phyloP scores from a whole-genome alignment of 345 rosid genomes.

The Populus nigra region DNA sequence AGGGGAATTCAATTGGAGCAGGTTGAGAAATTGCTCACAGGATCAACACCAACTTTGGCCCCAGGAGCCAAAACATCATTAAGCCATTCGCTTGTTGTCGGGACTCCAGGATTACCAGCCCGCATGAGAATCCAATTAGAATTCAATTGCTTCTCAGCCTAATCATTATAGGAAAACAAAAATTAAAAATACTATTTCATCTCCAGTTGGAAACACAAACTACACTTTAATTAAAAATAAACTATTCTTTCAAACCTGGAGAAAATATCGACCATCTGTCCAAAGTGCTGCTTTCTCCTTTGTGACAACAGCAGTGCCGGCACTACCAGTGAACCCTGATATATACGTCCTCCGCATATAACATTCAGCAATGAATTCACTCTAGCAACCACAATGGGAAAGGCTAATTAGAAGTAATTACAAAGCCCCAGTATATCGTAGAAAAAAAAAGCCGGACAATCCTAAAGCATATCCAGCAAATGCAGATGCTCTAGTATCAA shows the following conservation, averaged over 20 bases:
- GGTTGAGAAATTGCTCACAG: constrained; percentile 60
- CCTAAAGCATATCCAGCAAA: too few relatives aligned
- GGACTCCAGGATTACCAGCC: constrained; percentile 88
- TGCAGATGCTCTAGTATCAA: too few relatives aligned
- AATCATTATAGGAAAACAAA: constrained; percentile 14
- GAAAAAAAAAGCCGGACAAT: too few relatives aligned
- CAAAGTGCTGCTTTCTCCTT: constrained; percentile 91
- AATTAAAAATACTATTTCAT: background rate
- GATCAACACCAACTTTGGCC: constrained; percentile 88
- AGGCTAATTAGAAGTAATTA: constrained; percentile 3
- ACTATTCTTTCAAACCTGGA: constrained; percentile 59
- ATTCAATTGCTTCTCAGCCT: constrained; percentile 88
- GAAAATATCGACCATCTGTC: constrained; percentile 98
- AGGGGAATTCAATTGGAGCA: constrained; percentile 12
- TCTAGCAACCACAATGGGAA: constrained; percentile 40
- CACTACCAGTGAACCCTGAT: constrained; percentile 93
- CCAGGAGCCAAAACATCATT: constrained; percentile 81
- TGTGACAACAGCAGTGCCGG: constrained; percentile 86
- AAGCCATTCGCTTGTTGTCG: constrained; percentile 82
- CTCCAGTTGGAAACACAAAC: background rate
- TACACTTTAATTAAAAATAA: too few relatives aligned
- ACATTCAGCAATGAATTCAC: constrained; percentile 97
- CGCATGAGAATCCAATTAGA: constrained; percentile 93
- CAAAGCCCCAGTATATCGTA: background rate
- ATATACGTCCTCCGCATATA: constrained; percentile 74